These are phyloP conservation scores for Syncephalis fuscata DNA, from an alignment of 371 early-diverging fungal genomes.

Conservation along the genomic window DNA sequence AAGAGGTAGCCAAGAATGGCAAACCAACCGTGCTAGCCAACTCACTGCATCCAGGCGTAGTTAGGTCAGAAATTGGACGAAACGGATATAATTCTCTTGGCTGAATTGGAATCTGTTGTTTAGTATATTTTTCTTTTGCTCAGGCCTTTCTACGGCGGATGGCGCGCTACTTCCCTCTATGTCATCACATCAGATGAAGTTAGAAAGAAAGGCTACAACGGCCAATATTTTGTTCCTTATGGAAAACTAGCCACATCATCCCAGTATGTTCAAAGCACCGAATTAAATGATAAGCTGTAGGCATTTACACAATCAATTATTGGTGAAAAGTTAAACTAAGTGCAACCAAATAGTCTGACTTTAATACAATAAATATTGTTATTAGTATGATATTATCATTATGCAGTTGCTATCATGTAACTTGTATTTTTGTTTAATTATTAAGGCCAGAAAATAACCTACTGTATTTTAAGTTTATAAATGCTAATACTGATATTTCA, in stretches of 20 bases:
- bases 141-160: not conserved
- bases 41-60: not conserved
- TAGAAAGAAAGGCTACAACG: conserved; percentile 19
- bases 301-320: conserved; percentile 15
- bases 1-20: conserved; percentile 6
- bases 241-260: conserved; percentile 5
- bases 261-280: conserved; percentile 8
- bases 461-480: too few relatives aligned
- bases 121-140: not conserved
- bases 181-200: conserved; percentile 18
- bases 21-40: not conserved
- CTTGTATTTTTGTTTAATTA: too few relatives aligned
- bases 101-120: not conserved
- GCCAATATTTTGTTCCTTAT: conserved; percentile 26
- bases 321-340: conserved; percentile 10
- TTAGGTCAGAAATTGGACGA: not conserved
- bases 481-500: too few relatives aligned
- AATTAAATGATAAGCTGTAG: conserved; percentile 19
- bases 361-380: too few relatives aligned
- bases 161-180: conserved; percentile 22
- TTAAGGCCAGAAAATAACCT: too few relatives aligned
- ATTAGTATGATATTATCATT: too few relatives aligned
- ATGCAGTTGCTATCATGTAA: too few relatives aligned
- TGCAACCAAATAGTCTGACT: too few relatives aligned
- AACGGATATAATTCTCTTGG: not conserved